A percentile compares a stretch with the other conserved stretches of the same genome.
These are phyloP conservation scores for Pseudonitzschia multiseries DNA, from an alignment of 108 stramenopile genomes.

Conservation along the genomic window DNA sequence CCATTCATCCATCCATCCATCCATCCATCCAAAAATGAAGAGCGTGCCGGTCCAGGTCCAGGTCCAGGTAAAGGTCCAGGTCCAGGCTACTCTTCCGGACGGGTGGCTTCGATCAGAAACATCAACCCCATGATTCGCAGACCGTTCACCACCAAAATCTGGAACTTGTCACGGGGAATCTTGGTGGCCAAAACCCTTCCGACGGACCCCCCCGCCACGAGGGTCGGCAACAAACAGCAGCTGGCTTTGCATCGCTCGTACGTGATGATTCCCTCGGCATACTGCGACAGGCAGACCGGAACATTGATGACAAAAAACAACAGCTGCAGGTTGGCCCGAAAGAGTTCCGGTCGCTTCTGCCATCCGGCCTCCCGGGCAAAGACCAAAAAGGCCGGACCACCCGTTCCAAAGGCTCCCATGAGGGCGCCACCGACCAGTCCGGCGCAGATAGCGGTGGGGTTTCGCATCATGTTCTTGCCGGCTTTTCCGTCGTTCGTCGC, in stretches of 20 bases:
- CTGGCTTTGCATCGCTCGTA: not conserved
- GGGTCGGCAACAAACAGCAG: not conserved
- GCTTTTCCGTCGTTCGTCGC: not conserved
- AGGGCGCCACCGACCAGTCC: slow-evolving; percentile 5
- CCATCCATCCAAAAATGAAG: too few relatives aligned
- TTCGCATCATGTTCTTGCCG: not conserved
- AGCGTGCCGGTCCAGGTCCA: not conserved
- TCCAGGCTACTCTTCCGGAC: not conserved
- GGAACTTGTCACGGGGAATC: slow-evolving; percentile 3
- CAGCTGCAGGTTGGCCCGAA: slow-evolving; percentile 4
- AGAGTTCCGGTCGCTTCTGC: not conserved
- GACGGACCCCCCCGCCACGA: not conserved
- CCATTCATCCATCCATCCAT: too few relatives aligned
- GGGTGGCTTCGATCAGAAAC: slow-evolving; percentile 13
- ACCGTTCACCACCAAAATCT: slow-evolving; percentile 9
- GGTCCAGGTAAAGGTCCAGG: too few relatives aligned
- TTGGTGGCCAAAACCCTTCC: slow-evolving; percentile 1
- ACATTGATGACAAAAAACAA: not conserved
- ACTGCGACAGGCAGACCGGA: not conserved
- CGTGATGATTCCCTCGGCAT: slow-evolving; percentile 1
- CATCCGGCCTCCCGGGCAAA: slow-evolving; percentile 7
- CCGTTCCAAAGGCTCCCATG: slow-evolving; percentile 9
- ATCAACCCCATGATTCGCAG: slow-evolving; percentile 11
- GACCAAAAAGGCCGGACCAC: not conserved
- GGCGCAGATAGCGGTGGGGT: not conserved